Evolutionary conservation across 169 alveolate genomes (phyloP).

Genomic region (Plasmodium vinckei): DNA sequence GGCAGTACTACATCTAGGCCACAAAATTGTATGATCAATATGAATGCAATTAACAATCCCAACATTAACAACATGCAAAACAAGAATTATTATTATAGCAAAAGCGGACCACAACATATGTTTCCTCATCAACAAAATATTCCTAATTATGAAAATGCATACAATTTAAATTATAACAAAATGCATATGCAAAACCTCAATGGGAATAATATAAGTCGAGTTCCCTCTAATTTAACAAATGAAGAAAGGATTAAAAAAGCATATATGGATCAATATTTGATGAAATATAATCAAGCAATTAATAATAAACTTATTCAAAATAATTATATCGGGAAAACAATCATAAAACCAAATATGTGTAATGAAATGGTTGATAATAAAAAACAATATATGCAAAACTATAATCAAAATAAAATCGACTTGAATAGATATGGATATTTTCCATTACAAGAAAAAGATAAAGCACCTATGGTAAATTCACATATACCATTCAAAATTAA

Average conservation of each 20-base stretch:
- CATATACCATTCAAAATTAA: slow-evolving; percentile 14
- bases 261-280: neutral
- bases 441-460: neutral
- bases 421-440: slow-evolving; percentile 8
- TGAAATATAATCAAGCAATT: slow-evolving; percentile 13
- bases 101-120: too few species aligned
- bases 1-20: slow-evolving; percentile 3
- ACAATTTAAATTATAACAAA: neutral
- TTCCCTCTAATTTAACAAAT: neutral
- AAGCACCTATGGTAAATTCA: neutral
- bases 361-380: neutral
- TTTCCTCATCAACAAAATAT: too few species aligned
- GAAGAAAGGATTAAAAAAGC: slow-evolving; percentile 1
- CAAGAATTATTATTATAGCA: too few species aligned
- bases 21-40: neutral
- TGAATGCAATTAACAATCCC: too few species aligned
- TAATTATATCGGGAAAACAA: slow-evolving; percentile 1
- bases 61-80: too few species aligned
- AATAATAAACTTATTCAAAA: neutral
- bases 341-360: neutral
- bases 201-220: too few species aligned
- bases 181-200: neutral
- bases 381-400: slow-evolving; percentile 12
- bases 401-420: neutral
- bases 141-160: too few species aligned